Base-by-base conservation (phyloP, 345 rosid species). In the Eucalyptus dawsonii region DNA sequence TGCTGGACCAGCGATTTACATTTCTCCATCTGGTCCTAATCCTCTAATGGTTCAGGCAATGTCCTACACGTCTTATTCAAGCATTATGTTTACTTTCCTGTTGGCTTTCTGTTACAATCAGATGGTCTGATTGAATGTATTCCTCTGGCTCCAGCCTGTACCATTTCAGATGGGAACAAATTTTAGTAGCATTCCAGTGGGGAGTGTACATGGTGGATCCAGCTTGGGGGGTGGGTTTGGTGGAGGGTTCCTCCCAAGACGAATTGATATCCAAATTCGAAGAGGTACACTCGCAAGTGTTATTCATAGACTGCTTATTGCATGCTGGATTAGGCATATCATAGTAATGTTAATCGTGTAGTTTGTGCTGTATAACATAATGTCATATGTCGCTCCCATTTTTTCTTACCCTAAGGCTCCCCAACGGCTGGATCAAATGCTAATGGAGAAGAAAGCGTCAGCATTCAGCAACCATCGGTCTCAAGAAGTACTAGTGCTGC, bases 31-130 rank as follows among this genome's bases (percentile, higher is more conserved):
- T 88, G 95, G 96, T 92, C 98, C 98, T 83, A 96, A 95, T 90
- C 98, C 96, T 85, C 92, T 95, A 67, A 95, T 95, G 97, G 98
- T 95, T 93, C 98, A 95, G 97, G 97, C 92, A 89, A 86, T 90
- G 87, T 53, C 90, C 91, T 50, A 47, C 76, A 86, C 72, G 53
- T 51, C 56, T 87, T 44, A 67, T 89, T 14, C 87, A 54, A 34
- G 87, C 47, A 89, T 69, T 17, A 25, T 21, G 11, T 89, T 89
- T 42, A 87, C n/a, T 86, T 80, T 81, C n/a, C 50, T 72, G 15
- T 51, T 14, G 31, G 65, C 89, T 72, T 88, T 87, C 87, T 93
- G 88, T 93, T 90, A 83, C 50, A 80, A 65, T 56, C 51, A 40
- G 24, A 62, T 7, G 29, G n/a, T 42, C 34, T 88, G 89, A 87